Evolutionary conservation across 768 basidiomycete species (phyloP), one percentile per base, ranked within the genome.

Genomic region (Serendipita indica): DNA sequence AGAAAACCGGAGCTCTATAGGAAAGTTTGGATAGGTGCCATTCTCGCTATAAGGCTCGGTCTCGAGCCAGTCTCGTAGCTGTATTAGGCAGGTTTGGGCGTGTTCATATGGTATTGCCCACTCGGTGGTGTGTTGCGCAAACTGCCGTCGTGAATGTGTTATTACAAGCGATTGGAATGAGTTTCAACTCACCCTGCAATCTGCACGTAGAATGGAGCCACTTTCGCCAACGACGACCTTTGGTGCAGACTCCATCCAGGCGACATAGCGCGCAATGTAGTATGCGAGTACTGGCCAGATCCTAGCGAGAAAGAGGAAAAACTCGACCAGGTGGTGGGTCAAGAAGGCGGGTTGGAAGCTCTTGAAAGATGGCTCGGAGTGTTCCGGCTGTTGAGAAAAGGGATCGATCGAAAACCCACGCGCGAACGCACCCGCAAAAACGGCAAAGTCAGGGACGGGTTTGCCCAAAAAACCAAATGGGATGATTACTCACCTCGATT

Each of bases 71-170:
- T 71, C 67, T 60, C 79, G 77, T 60, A 98, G 73, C 61, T 84
- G 87, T 33, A 70, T 70, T 56, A 99, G 75, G 64, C 87, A 91
- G 1, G 76, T 73, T 58, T 72, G 71, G 2, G 90, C 77, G 57
- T 79, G 71, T 41, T 77, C 72, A 63, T 83, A 83, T 3, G 93
- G 89, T 34, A 99, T 77, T 3, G 89, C 89, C 84, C 91, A 94
- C 71, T 99, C 96, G 10, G 89, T 90, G 1, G 96, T 97, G 69
- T 91, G 84, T 70, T 97, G 92, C 1, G 81, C 82, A 70, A 84
- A 89, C 90, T 92, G 66, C 52, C 14, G 43, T 39, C 18, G 60
- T 66, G 60, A 60, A 54, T 66, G 64, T 3, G 66, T 66, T 61
- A 65, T 59, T 43, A 39, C 25, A 7, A 27, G 13, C 10, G 25